Evolutionary conservation across 768 basidiomycete species (phyloP).

Genomic region (Lactarius sp.): DNA sequence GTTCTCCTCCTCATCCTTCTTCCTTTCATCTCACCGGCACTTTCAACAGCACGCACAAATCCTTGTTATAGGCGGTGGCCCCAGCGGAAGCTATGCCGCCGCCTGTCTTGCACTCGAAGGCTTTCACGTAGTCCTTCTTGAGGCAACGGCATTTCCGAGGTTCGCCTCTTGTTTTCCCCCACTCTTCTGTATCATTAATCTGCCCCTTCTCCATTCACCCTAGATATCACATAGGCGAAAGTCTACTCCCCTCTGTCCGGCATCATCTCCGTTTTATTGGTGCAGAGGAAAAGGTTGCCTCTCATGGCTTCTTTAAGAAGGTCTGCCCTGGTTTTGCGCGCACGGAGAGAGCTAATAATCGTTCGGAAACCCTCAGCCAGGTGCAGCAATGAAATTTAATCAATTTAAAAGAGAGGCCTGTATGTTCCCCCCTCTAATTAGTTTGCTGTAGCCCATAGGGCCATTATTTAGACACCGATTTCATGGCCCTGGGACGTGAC

Average conservation of each 20-base stretch:
- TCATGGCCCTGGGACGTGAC: slow-evolving; percentile 43
- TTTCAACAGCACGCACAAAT: slow-evolving; percentile 33
- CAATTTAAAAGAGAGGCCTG: slow-evolving; percentile 53
- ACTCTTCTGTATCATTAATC: background rate
- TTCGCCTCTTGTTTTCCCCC: slow-evolving; percentile 25
- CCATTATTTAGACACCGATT: slow-evolving; percentile 48
- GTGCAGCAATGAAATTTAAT: slow-evolving; percentile 56
- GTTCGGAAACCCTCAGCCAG: slow-evolving; percentile 39
- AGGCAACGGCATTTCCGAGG: slow-evolving; percentile 54
- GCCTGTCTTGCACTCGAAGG: slow-evolving; percentile 53
- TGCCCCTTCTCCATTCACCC: background rate
- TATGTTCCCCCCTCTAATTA: slow-evolving; percentile 32
- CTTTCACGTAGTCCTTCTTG: slow-evolving; percentile 51
- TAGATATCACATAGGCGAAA: slow-evolving; percentile 48
- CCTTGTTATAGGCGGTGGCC: slow-evolving; percentile 57
- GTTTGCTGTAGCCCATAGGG: background rate
- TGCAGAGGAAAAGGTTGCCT: slow-evolving; percentile 40
- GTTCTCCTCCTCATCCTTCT: background rate
- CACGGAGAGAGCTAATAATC: background rate
- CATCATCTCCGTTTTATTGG: slow-evolving; percentile 50
- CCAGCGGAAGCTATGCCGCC: slow-evolving; percentile 54
- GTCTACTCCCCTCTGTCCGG: slow-evolving; percentile 46
- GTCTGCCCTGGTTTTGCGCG: slow-evolving; percentile 29
- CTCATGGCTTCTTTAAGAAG: slow-evolving; percentile 45
- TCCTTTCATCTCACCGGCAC: background rate